Evolutionary conservation across 2,329 filamentous ascomycete species (phyloP).

Genomic region (Phialophora macrospora): DNA sequence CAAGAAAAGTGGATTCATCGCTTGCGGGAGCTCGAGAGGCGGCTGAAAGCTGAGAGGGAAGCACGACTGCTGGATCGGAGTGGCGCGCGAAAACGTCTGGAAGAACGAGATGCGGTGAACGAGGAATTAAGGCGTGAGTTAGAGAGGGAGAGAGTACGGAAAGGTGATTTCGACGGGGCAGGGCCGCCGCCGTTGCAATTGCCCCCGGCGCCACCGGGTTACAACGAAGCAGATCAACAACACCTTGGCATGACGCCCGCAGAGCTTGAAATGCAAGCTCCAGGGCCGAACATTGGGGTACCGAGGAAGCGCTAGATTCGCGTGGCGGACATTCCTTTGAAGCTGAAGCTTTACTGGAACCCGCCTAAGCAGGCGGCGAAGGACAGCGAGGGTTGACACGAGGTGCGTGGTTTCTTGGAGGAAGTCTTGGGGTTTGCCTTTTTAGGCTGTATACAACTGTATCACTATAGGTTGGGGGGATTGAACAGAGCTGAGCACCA

Average conservation of each 20-base stretch:
- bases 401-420: background rate
- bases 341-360: constrained; percentile 17
- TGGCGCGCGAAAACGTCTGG: constrained; percentile 78
- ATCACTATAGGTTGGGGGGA: constrained; percentile 14
- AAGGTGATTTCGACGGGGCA: constrained; percentile 26
- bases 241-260: background rate
- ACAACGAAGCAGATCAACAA: constrained; percentile 12
- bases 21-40: constrained; percentile 82
- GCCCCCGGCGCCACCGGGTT: constrained; percentile 9
- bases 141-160: constrained; percentile 59
- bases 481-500: background rate
- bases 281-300: constrained; percentile 19
- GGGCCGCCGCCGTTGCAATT: constrained; percentile 15
- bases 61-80: constrained; percentile 81
- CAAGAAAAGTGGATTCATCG: constrained; percentile 85
- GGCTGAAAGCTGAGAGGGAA: constrained; percentile 88
- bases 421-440: constrained; percentile 6
- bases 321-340: constrained; percentile 23
- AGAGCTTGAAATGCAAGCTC: constrained; percentile 5
- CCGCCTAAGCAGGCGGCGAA: background rate
- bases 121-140: constrained; percentile 70
- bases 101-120: constrained; percentile 76
- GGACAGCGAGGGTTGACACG: background rate
- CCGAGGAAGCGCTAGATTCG: constrained; percentile 35
- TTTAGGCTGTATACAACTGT: constrained; percentile 13